Evolutionary conservation across 108 stramenopile genomes (phyloP), one percentile per base, ranked within the genome.

Genomic region (Asterionellopsis glacialis): DNA sequence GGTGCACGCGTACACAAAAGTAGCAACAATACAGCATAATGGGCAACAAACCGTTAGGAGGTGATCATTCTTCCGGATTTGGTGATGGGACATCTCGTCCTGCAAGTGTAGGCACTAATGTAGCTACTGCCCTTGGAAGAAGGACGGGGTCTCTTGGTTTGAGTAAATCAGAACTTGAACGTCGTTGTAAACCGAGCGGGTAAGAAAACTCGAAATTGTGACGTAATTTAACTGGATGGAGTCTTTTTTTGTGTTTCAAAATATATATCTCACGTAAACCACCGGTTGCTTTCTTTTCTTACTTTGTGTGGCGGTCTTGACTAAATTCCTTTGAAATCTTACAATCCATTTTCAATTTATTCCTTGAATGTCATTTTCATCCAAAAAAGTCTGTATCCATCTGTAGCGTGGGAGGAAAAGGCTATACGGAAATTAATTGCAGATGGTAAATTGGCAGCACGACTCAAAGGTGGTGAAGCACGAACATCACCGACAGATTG

Each of bases 391-490:
- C 68, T 89, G 18, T 89, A 89, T 55, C 76, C 69, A 27, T 41
- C 68, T 42, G 82, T 79, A 48, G 50, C 76, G 28, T 91, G 90
- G 90, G 90, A 91, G n/a, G 65, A 81, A 41, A 83, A 82, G 23
- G 69, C 72, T 11, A 79, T 91, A 66, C 87, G 90, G 23, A 71
- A 74, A 38, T 62, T 88, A 54, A 77, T 91, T 45, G 80, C 64
- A 1, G 83, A 88, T 54, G 90, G 87, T 9, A 76, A 77, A 48
- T 64, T 86, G 16, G 87, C 90, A 4, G 70, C 87, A 9, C 80
- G 90, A 9, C 65, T 75, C 45, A 73, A 70, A 51, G 90, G 90
- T 41, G 22, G 59, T 11, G 90, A 91, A 53, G 54, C 56, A 24
- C 65, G 78, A 5, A 45, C 52, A 10, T 27, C 69, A 24, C 66